Evolutionary conservation across 805 yeast genomes (phyloP).

Genomic region (Pichia membranifaciens): DNA sequence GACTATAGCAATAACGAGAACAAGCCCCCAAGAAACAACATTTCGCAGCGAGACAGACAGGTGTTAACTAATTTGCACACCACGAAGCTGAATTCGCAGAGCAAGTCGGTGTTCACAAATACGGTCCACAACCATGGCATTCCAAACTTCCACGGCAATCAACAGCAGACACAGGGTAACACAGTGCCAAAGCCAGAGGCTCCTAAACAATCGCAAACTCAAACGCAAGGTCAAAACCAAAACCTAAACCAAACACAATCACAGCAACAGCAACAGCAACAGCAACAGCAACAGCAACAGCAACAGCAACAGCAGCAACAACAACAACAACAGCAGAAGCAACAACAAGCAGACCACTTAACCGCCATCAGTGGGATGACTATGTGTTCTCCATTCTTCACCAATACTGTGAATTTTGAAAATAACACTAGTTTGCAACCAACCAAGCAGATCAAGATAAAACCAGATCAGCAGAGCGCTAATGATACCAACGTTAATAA

Average conservation of each 20-base stretch:
- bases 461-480: constrained; percentile 16
- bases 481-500: constrained; percentile 6
- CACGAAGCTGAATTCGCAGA: constrained; percentile 10
- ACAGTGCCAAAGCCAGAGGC: no score
- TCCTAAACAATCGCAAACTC: neutral
- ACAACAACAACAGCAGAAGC: constrained; percentile 43
- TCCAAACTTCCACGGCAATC: neutral
- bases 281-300: constrained; percentile 34
- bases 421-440: constrained; percentile 3
- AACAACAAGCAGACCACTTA: constrained; percentile 37
- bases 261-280: constrained; percentile 4
- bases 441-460: constrained; percentile 17
- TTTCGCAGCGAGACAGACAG: constrained; percentile 1
- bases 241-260: constrained; percentile 1
- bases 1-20: neutral
- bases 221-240: constrained; percentile 4
- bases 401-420: constrained; percentile 19
- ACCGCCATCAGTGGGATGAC: constrained; percentile 37
- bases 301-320: neutral
- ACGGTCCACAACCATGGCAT: constrained; percentile 12
- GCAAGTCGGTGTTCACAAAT: constrained; percentile 12
- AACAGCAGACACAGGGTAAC: neutral
- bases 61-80: constrained; percentile 5
- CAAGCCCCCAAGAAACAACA: constrained; percentile 1
- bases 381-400: constrained; percentile 27